Conservation (phyloP, 805 yeast genomes). For the Barnettozyma pratensis region DNA sequence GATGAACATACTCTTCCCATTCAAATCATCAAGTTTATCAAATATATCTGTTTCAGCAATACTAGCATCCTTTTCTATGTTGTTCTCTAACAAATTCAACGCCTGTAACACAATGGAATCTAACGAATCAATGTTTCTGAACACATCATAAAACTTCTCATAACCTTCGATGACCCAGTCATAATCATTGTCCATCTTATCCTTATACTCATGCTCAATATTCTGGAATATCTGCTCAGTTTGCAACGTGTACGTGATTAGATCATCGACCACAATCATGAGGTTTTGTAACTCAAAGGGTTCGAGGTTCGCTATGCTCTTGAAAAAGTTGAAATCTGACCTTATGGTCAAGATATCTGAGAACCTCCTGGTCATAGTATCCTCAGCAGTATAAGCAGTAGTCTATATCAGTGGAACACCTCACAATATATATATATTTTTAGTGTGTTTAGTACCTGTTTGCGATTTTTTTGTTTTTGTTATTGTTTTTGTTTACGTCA, state of each 20-base stretch:
- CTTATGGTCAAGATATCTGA: slow-evolving; percentile 21
- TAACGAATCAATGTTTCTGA: slow-evolving; percentile 27
- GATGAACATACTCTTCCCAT: slow-evolving; percentile 23
- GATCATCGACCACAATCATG: slow-evolving; percentile 18
- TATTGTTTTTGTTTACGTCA: not conserved
- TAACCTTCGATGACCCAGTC: slow-evolving; percentile 32
- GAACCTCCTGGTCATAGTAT: slow-evolving; percentile 12
- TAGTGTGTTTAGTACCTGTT: not conserved
- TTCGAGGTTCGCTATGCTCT: slow-evolving; percentile 20
- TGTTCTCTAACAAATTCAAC: slow-evolving; percentile 31
- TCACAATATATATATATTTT: too few relatives aligned
- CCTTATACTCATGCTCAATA: slow-evolving; percentile 3
- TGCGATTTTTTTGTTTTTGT: not conserved
- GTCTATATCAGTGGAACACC: not conserved
- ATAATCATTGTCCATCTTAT: slow-evolving; percentile 6
- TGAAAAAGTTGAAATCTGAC: slow-evolving; percentile 23
- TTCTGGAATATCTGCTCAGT: slow-evolving; percentile 13
- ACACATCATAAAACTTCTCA: slow-evolving; percentile 28
- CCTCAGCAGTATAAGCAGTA: not conserved
- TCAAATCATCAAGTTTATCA: slow-evolving; percentile 29
- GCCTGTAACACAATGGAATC: slow-evolving; percentile 32
- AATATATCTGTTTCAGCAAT: slow-evolving; percentile 26
- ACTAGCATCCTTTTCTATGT: slow-evolving; percentile 16
- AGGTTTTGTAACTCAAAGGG: slow-evolving; percentile 21
- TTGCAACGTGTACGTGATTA: slow-evolving; percentile 15